Percentiles rank a stretch among this genome's conserved stretches.
These are phyloP conservation scores for Geotrichum fermentans DNA, from an alignment of 1,139 yeast species.

Conservation along the genomic window DNA sequence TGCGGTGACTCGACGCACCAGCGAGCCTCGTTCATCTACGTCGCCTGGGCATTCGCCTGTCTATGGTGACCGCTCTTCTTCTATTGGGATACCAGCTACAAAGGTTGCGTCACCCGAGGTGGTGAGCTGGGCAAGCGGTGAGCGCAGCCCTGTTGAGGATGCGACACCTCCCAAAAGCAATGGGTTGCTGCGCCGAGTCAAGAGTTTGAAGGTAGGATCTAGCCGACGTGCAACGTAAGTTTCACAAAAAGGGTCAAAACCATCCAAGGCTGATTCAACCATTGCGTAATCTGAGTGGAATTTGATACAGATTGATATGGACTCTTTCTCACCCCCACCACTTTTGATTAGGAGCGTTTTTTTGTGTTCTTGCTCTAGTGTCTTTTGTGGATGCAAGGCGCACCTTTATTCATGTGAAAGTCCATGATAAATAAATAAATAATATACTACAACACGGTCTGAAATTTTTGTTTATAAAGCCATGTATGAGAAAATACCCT, in stretches of 20 bases:
- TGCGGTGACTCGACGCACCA: conserved; percentile 5
- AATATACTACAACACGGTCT: too few species aligned
- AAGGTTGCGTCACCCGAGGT: conserved; percentile 5
- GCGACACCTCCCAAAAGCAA: conserved; percentile 21
- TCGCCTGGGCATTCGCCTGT: conserved; percentile 5
- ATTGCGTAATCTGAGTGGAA: too few species aligned
- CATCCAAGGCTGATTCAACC: too few species aligned
- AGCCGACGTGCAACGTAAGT: too few species aligned
- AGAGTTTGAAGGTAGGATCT: conserved; percentile 64
- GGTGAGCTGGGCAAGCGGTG: neutral
- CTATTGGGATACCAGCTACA: conserved; percentile 3
- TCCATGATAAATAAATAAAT: too few species aligned
- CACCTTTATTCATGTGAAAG: too few species aligned
- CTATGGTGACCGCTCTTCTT: conserved; percentile 1
- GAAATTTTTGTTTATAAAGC: neutral
- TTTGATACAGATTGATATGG: too few species aligned
- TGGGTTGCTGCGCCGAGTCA: conserved; percentile 73
- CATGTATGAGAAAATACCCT: neutral
- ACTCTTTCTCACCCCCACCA: too few species aligned
- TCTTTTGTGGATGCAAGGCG: too few species aligned
- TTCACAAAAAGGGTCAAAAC: too few species aligned
- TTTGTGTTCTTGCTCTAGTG: too few species aligned
- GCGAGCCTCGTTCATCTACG: neutral
- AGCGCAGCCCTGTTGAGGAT: neutral
- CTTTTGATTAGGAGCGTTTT: too few species aligned